phyloP scores from a whole-genome alignment of 2,329 filamentous ascomycete genomes.

The Fusarium agapanthi region DNA sequence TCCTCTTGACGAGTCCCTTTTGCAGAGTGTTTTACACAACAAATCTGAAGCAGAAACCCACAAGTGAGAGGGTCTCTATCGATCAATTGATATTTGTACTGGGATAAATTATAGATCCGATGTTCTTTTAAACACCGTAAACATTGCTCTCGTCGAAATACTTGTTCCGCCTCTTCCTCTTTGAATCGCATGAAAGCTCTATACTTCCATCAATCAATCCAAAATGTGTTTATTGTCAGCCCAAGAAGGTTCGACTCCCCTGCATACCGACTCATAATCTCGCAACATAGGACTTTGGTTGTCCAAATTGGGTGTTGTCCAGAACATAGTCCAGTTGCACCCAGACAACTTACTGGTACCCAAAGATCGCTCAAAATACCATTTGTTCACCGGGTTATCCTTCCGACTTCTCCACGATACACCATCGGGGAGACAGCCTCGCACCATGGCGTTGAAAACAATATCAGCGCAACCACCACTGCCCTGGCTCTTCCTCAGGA shows the following conservation, averaged over 20 bases:
- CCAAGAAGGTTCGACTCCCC: constrained; percentile 70
- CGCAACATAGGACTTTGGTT: constrained; percentile 63
- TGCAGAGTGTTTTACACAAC: not conserved
- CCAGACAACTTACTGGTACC: constrained; percentile 83
- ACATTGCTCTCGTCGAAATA: not conserved
- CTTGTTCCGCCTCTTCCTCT: not conserved
- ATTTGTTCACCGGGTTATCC: constrained; percentile 97
- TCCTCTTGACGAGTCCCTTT: not conserved
- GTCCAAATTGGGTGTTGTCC: constrained; percentile 79
- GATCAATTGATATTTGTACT: not conserved
- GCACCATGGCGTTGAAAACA: constrained; percentile 95
- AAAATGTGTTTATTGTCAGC: constrained; percentile 64
- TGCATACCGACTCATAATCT: constrained; percentile 81
- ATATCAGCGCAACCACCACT: constrained; percentile 93
- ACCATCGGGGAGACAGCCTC: constrained; percentile 85
- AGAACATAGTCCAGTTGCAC: constrained; percentile 98
- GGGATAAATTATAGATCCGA: not conserved
- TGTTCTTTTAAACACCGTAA: not conserved
- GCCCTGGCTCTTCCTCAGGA: constrained; percentile 87
- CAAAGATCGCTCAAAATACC: constrained; percentile 93
- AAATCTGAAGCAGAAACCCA: not conserved
- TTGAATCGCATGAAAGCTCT: not conserved
- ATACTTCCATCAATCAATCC: constrained; percentile 53
- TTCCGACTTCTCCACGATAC: constrained; percentile 92
- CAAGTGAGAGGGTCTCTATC: not conserved